Evolutionary conservation across 768 basidiomycete genomes (phyloP), one percentile per base, ranked within the genome.

Genomic region (Hypholoma fasciculare): DNA sequence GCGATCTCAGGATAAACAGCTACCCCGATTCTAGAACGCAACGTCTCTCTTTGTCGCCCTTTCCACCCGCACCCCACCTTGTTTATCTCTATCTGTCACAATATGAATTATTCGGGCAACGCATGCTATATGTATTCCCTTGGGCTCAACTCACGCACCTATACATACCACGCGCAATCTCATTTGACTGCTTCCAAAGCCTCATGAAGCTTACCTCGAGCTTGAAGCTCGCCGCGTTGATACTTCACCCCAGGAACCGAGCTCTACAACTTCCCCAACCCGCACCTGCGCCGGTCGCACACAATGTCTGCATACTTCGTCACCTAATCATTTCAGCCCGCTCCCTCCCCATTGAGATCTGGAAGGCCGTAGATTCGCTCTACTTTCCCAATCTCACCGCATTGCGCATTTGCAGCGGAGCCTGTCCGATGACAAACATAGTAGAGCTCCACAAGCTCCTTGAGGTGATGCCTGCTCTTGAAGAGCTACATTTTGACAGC

Each of bases 111-210:
- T 54, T 54, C 43, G 16, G 23, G n/a, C n/a, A 20, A 1, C 54
- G 54, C 6, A 4, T 46, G 4, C 43, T 54, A 8, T 14, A 7
- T 23, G 46, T 47, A 13, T 54, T 54, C 16, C 54, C 54, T 17
- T 54, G 54, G 54, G 16, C 30, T 1, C 54, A 54, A 23, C 43
- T 54, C 17, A 54, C 54, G 19, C 54, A 54, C 16, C 42, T 54
- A 20, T 54, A 48, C 34, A 44, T 54, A 4, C 54, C 54, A 11
- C 43, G 43, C 9, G 37, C 43, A 20, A 34, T 54, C 1, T 12
- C 54, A 9, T 13, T 20, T 6, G 19, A 13, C 2, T 6, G 34
- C 8, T 54, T 30, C 14, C 43, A 13, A 9, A n/a, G 7, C 9
- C 43, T 54, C 44, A 8, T 48, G 3, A 30, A 37, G 20, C 54